Evolutionary conservation across 371 early-diverging fungal genomes (phyloP).

Genomic region (Apophysomyces ossiformis): DNA sequence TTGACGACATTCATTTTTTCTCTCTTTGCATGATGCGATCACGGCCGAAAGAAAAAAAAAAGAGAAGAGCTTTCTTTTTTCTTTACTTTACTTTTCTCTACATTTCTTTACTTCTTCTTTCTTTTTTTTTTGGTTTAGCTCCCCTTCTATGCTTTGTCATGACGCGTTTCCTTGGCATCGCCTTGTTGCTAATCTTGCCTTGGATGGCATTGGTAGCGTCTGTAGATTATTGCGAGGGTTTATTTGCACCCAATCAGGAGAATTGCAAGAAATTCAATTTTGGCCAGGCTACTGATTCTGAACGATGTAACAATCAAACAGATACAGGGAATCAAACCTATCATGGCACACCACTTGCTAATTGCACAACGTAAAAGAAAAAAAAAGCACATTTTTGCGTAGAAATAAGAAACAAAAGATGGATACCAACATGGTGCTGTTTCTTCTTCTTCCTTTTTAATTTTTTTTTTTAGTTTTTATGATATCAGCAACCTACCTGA

Average conservation of each 20-base stretch:
- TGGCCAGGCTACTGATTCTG: neutral
- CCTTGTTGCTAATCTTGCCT: neutral
- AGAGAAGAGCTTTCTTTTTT: no score
- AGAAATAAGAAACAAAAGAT: neutral
- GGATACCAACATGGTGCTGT: neutral
- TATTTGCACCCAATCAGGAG: constrained; percentile 15
- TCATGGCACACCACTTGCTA: constrained; percentile 28
- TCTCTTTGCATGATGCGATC: no score
- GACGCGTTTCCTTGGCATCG: neutral
- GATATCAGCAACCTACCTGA: constrained; percentile 37
- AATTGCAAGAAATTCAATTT: constrained; percentile 26
- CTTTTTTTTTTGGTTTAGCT: neutral
- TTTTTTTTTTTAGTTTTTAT: constrained; percentile 34
- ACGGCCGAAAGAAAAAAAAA: no score
- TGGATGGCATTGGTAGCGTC: constrained; percentile 6
- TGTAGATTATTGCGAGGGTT: constrained; percentile 20
- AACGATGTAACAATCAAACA: neutral
- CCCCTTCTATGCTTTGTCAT: no score
- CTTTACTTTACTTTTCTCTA: no score
- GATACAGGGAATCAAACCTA: neutral
- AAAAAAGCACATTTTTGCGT: neutral
- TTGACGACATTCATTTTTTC: no score
- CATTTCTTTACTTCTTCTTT: neutral
- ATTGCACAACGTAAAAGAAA: constrained; percentile 44
- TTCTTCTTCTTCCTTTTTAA: neutral